Conservation (phyloP, 2,329 filamentous ascomycete genomes). For the Escovopsis sp. region DNA sequence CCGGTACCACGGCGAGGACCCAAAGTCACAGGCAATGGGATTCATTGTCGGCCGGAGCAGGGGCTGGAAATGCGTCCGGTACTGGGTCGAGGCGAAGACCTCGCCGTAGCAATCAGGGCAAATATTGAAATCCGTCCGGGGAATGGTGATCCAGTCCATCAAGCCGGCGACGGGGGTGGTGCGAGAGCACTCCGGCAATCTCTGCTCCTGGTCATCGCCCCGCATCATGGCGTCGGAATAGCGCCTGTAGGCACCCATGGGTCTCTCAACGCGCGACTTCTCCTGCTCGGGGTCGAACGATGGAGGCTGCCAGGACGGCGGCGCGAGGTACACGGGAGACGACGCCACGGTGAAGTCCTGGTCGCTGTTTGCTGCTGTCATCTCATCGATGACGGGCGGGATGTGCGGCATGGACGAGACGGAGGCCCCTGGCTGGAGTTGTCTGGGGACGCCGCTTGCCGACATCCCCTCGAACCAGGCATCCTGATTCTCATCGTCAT, state of each 20-base stretch:
- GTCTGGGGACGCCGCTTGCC: not conserved
- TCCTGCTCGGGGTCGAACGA: constrained; percentile 28
- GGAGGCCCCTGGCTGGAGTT: constrained; percentile 1
- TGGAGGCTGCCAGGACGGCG: constrained; percentile 30
- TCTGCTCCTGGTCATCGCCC: constrained; percentile 11
- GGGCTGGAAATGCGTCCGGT: constrained; percentile 46
- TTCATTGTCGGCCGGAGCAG: constrained; percentile 42
- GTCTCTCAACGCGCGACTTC: constrained; percentile 20
- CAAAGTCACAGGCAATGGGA: constrained; percentile 63
- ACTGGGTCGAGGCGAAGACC: constrained; percentile 54
- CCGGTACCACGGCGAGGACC: constrained; percentile 61
- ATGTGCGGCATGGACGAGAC: constrained; percentile 13
- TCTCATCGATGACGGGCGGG: constrained; percentile 3
- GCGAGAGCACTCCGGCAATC: constrained; percentile 55
- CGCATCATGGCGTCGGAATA: constrained; percentile 30
- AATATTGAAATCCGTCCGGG: constrained; percentile 58
- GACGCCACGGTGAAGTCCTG: not conserved
- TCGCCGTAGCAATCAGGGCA: constrained; percentile 66
- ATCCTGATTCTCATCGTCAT: constrained; percentile 12
- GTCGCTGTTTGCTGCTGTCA: not conserved
- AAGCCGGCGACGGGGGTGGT: constrained; percentile 45
- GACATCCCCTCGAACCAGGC: constrained; percentile 11
- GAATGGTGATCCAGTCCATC: constrained; percentile 70
- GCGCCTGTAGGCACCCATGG: constrained; percentile 33
- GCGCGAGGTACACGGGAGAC: constrained; percentile 7